phyloP scores from a whole-genome alignment of 2,329 filamentous ascomycete genomes.

The Ascochyta pisi region DNA sequence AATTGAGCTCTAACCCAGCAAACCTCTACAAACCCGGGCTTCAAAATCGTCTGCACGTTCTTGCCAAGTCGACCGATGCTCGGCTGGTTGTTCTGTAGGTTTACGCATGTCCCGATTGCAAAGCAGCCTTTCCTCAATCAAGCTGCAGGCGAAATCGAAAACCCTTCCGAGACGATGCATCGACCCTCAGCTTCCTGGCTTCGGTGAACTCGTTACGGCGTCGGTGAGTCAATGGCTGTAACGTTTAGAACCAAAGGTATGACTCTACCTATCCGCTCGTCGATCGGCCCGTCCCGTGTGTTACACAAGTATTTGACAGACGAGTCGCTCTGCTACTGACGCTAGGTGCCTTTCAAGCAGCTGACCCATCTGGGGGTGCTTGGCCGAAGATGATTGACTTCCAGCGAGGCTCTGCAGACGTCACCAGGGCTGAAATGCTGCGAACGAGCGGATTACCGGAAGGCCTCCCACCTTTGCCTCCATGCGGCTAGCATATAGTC shows the following conservation, averaged over 20 bases:
- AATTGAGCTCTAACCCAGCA: conserved; percentile 12
- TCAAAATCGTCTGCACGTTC: conserved; percentile 32
- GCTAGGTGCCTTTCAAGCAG: conserved; percentile 19
- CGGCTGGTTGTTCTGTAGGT: neutral
- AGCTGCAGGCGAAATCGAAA: neutral
- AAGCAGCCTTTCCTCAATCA: neutral
- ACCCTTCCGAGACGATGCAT: neutral
- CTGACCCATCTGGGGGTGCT: conserved; percentile 22
- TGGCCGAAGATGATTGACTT: conserved; percentile 23
- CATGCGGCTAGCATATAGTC: conserved; percentile 22
- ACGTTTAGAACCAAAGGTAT: conserved; percentile 12
- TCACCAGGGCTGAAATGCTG: conserved; percentile 27
- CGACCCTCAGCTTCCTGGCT: neutral
- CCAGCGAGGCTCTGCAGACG: conserved; percentile 40
- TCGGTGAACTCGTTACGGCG: neutral
- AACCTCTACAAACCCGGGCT: conserved; percentile 14
- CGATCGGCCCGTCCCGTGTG: conserved; percentile 30
- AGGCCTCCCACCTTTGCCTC: conserved; percentile 14
- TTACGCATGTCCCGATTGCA: neutral
- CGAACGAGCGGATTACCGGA: conserved; percentile 28
- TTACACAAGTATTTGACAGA: conserved; percentile 15
- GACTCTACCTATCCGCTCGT: conserved; percentile 25
- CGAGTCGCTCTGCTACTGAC: conserved; percentile 11
- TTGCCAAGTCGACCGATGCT: conserved; percentile 29
- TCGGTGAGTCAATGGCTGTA: conserved; percentile 1